These are phyloP conservation scores for Pistacia atlantica DNA, from an alignment of 345 rosid genomes.

Conservation along the genomic window DNA sequence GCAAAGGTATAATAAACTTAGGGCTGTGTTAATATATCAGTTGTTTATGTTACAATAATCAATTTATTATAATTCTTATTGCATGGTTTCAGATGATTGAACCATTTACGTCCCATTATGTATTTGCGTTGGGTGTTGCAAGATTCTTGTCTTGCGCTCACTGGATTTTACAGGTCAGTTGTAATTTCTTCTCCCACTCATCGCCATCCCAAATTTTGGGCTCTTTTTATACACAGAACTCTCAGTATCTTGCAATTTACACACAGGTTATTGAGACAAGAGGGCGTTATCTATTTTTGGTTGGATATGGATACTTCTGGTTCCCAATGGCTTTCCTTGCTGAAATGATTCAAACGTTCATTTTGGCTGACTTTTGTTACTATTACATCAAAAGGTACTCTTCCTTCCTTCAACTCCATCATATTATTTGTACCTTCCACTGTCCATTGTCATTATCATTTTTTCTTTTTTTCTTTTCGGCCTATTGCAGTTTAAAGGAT, in stretches of 20 bases:
- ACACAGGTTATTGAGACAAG: conserved; percentile 57
- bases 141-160: conserved; percentile 81
- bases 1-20: conserved; percentile 52
- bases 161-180: conserved; percentile 68
- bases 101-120: conserved; percentile 84
- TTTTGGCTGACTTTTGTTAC: conserved; percentile 85
- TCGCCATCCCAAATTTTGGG: no score
- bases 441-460: neutral
- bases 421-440: neutral
- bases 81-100: conserved; percentile 59
- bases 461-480: neutral
- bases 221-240: no score
- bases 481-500: conserved; percentile 31
- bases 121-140: conserved; percentile 76
- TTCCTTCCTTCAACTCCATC: neutral
- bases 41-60: no score
- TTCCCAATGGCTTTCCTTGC: conserved; percentile 56
- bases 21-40: neutral
- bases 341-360: conserved; percentile 80
- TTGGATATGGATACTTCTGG: conserved; percentile 69
- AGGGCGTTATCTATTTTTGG: conserved; percentile 46
- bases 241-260: neutral
- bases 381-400: conserved; percentile 74
- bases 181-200: neutral
- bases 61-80: no score